Percentiles rank a stretch among this genome's conserved stretches.
phyloP scores from a whole-genome alignment of 1,284 basidiomycete genomes.

The Leccinum fuscescens region DNA sequence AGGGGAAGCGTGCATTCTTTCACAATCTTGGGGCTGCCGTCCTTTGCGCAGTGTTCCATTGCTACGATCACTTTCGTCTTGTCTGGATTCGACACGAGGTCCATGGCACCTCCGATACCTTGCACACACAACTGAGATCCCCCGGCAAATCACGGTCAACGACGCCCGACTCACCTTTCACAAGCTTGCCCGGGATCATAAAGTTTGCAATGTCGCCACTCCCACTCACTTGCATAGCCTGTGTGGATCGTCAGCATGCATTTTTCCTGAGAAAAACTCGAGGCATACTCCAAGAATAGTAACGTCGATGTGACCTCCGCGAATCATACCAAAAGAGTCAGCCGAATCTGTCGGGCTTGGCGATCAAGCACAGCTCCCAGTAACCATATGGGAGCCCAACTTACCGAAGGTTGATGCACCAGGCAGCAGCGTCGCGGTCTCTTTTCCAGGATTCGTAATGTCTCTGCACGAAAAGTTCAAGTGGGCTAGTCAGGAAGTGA shows the following conservation, averaged over 20 bases:
- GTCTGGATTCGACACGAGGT: constrained; percentile 88
- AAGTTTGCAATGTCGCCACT: constrained; percentile 94
- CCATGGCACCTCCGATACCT: constrained; percentile 93
- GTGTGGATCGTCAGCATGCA: constrained; percentile 30
- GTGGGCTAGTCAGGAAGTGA: not conserved
- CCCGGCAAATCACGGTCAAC: not conserved
- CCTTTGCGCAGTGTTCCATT: constrained; percentile 86
- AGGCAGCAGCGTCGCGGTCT: constrained; percentile 87
- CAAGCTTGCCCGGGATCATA: constrained; percentile 92
- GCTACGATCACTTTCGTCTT: constrained; percentile 84
- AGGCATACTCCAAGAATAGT: constrained; percentile 72
- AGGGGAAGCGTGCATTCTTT: constrained; percentile 79
- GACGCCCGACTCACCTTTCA: constrained; percentile 53
- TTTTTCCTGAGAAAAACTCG: constrained; percentile 11
- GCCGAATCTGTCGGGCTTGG: constrained; percentile 58
- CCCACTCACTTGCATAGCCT: constrained; percentile 92
- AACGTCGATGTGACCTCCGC: constrained; percentile 91
- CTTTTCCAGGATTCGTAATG: constrained; percentile 92
- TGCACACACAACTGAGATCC: constrained; percentile 26
- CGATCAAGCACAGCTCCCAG: not conserved
- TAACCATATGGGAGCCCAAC: not conserved
- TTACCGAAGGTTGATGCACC: constrained; percentile 86
- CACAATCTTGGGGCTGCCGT: constrained; percentile 83
- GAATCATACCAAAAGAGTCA: constrained; percentile 93
- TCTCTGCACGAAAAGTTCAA: constrained; percentile 48